These are phyloP conservation scores for Hyaloscypha variabilis DNA, from an alignment of 495 filamentous ascomycete genomes.

Conservation along the genomic window DNA sequence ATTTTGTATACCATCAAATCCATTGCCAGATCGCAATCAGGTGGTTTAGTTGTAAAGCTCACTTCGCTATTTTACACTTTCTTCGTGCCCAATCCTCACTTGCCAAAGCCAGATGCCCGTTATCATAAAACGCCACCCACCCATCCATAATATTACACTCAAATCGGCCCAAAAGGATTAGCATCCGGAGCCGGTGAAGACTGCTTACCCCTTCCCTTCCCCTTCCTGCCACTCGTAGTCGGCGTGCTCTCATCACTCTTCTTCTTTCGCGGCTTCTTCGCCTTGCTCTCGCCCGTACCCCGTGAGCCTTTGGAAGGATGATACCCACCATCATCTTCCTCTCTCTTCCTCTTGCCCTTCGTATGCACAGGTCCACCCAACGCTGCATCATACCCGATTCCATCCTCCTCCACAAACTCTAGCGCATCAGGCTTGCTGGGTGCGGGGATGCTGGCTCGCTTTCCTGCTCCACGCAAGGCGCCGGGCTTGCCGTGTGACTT, in stretches of 20 bases:
- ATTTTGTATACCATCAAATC: neutral
- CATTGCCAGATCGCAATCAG: neutral
- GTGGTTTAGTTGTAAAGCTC: neutral
- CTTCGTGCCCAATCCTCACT: neutral
- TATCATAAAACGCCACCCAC: neutral
- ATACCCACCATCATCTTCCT: slow-evolving; percentile 64
- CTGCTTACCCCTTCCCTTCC: slow-evolving; percentile 15
- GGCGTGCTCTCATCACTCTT: slow-evolving; percentile 17
- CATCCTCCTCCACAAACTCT: slow-evolving; percentile 36
- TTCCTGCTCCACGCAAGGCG: slow-evolving; percentile 39
- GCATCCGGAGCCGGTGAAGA: slow-evolving; percentile 15
- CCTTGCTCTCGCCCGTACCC: slow-evolving; percentile 17
- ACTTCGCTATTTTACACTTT: neutral
- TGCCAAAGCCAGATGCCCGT: neutral
- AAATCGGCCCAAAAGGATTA: slow-evolving; percentile 23
- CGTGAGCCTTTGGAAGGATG: slow-evolving; percentile 56
- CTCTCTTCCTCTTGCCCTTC: slow-evolving; percentile 53
- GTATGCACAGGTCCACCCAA: slow-evolving; percentile 40
- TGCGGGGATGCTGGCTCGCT: slow-evolving; percentile 41
- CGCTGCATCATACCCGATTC: slow-evolving; percentile 36
- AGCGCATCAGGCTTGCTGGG: slow-evolving; percentile 32
- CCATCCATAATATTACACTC: slow-evolving; percentile 5
- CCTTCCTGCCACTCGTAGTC: slow-evolving; percentile 6
- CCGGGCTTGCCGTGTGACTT: slow-evolving; percentile 53
- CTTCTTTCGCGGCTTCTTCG: slow-evolving; percentile 27